These are phyloP conservation scores for Lachancea sp. DNA, from an alignment of 805 yeast species.

Conservation along the genomic window DNA sequence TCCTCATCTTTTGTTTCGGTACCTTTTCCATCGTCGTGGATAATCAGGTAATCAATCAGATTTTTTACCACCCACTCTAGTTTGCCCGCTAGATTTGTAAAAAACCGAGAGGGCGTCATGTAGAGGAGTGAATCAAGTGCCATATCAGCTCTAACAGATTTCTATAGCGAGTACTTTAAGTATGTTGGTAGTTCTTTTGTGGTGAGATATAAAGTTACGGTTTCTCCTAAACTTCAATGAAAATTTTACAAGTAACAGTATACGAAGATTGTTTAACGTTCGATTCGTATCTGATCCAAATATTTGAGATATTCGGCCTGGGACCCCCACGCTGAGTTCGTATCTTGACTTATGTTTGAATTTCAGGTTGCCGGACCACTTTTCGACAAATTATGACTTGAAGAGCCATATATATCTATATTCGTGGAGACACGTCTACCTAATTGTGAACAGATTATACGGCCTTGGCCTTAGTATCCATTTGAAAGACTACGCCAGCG, in stretches of 20 bases:
- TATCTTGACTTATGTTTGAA: no score
- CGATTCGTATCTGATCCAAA: no score
- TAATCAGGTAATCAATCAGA: conserved; percentile 1
- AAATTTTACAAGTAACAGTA: conserved; percentile 1
- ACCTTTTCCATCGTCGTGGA: not conserved
- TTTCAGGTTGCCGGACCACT: no score
- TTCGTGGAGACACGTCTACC: no score
- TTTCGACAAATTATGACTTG: no score
- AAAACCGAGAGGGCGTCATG: conserved; percentile 1
- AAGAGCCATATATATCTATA: no score
- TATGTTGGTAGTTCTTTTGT: not conserved
- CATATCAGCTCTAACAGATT: conserved; percentile 1
- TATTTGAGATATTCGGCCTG: no score
- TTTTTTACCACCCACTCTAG: conserved; percentile 2
- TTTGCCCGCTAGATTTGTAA: conserved; percentile 4
- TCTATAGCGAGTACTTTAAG: not conserved
- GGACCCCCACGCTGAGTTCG: no score
- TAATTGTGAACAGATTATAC: no score
- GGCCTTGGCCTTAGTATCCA: no score
- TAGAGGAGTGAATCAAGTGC: conserved; percentile 5
- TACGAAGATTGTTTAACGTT: no score
- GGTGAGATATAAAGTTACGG: not conserved
- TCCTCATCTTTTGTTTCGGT: not conserved
- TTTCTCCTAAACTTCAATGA: conserved; percentile 3
- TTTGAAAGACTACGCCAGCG: no score